Evolutionary conservation across 768 basidiomycete species (phyloP), one percentile per base, ranked within the genome.

Genomic region (Dentipellis fragilis): DNA sequence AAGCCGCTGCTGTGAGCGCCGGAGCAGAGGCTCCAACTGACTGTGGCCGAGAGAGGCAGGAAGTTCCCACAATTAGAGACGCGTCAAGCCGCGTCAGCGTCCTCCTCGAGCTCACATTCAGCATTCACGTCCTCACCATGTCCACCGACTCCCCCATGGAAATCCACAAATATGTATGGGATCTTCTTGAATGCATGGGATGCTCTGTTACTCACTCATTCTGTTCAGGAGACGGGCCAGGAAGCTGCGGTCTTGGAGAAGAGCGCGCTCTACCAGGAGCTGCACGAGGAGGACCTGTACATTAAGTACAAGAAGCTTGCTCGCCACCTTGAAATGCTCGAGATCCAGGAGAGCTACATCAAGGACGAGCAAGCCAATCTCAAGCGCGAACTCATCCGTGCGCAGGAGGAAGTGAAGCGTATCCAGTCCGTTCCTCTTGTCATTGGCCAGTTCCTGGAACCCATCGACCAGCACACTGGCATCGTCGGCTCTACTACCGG

Each of bases 401-500:
- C 96, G 0, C 96, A 99, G 67, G 96, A 99, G 69, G 96, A 99
- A 73, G 96, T 99, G 67, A 96, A 97, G 73, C 89, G 96, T 57
- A 99, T 99, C 68, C 93, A 98, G 73, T 91, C 91, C 53, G 96
- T 99, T 6, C 96, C 96, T 0, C 84, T 99, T 14, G 96, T 99
- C 67, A 99, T 99, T 65, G 96, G 96, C 55, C 96, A 99, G 71
- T 99, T 99, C 75, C 82, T 98, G 37, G 96, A 99, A 73, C 89
- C 96, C 52, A 97, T 99, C 68, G 96, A 99, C 76, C 91, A 97
- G 69, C 84, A 87, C 63, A 93, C 95, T 14, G 93, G 87, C 58
- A 99, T 99, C 62, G 96, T 98, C 17, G 95, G 94, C 49, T 93
- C 90, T 12, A 99, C 96, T 0, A 98, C 96, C 3, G 96, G 96